Evolutionary conservation across 352 stramenopile genomes (phyloP), one percentile per base, ranked within the genome.

Genomic region (Pythium catenulatum): DNA sequence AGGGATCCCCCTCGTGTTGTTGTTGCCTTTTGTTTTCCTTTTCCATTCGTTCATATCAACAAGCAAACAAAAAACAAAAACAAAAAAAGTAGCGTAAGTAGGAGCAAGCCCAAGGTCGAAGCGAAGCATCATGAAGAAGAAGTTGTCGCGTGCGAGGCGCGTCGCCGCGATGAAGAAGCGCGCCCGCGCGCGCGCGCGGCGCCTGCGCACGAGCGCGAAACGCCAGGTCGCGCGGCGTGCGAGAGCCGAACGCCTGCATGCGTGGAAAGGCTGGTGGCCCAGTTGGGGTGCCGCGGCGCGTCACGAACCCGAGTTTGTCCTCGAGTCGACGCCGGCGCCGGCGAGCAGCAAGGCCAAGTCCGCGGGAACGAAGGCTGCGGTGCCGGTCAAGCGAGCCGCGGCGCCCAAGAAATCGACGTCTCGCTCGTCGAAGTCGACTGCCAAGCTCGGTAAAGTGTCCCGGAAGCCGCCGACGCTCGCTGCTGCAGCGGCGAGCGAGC

Each of bases 31-130:
- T 69, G 63, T 39, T 83, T 54, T 50, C 23, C 48, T 65, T 50
- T 69, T 56, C 34, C 27, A 25, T 78, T 70, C 59, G 74, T 58
- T 73, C 37, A 68, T 61, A 15, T 76, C 21, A 79, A 43, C 45
- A 56, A 58, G 46, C 23, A 82, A 76, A 65, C 13, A 80, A 77
- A 80, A 34, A 66, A 69, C 39, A 79, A 77, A 66, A 74, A 78
- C 30, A 59, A 59, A 36, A 58, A 68, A 3, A 74, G 61, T 72
- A 54, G 82, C 50, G 68, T 37, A 74, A 66, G 36, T 46, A 82
- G 58, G 41, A 87, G 15, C 27, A 76, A 70, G 70, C 27, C 32
- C 65, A 87, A 52, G 56, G 41, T 68, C 25, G 34, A 76, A 76
- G 41, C 65, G n/a, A n/a, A 61, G 11, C 73, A 61, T 66, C 56